Percentiles rank a stretch among this genome's conserved stretches.
These are phyloP conservation scores for Trametes gibbosa DNA, from an alignment of 768 basidiomycete genomes.

Conservation along the genomic window DNA sequence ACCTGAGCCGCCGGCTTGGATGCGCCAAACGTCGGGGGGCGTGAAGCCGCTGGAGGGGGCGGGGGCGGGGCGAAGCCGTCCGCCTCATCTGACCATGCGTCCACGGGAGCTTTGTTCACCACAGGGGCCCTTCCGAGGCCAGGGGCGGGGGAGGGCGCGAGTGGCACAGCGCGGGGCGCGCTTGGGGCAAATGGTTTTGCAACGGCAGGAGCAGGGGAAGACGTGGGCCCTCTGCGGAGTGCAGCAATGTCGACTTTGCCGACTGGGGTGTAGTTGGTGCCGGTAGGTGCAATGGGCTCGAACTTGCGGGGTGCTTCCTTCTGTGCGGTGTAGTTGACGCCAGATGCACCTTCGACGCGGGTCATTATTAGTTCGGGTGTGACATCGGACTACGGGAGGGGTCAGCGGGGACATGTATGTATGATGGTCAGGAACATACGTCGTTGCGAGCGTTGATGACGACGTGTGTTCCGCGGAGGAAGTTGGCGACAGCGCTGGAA, in stretches of 20 bases:
- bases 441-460: constrained; percentile 86
- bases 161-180: constrained; percentile 48
- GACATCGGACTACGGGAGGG: constrained; percentile 66
- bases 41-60: constrained; percentile 31
- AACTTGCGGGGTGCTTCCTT: constrained; percentile 69
- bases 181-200: constrained; percentile 37
- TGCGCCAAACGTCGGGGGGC: constrained; percentile 29
- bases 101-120: constrained; percentile 31
- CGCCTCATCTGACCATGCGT: constrained; percentile 59
- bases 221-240: constrained; percentile 34
- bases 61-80: constrained; percentile 34
- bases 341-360: constrained; percentile 83
- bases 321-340: constrained; percentile 86
- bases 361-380: constrained; percentile 77
- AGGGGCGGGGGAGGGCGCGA: constrained; percentile 28
- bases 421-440: constrained; percentile 41
- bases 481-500: constrained; percentile 73
- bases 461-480: constrained; percentile 82
- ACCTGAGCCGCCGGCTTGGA: constrained; percentile 43
- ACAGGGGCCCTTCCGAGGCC: constrained; percentile 27
- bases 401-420: not conserved
- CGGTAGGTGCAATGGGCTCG: constrained; percentile 81
- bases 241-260: constrained; percentile 70
- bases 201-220: constrained; percentile 11
- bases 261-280: constrained; percentile 72